Conservation (phyloP, 2,329 filamentous ascomycete genomes). For the Penicillium sp. region DNA sequence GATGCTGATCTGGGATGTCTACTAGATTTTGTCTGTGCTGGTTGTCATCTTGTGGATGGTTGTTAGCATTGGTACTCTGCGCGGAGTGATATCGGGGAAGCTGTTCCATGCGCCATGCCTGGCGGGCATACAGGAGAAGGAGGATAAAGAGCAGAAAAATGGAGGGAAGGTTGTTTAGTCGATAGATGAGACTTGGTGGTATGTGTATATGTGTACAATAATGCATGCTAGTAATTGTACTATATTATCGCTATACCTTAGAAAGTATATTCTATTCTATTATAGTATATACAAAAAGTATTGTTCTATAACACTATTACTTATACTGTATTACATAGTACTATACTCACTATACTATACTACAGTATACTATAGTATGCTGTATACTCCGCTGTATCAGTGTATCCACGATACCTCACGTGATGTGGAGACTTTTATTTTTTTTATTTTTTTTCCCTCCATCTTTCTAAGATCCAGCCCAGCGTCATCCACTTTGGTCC, state of each 20-base stretch:
- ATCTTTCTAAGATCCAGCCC: conserved; percentile 25
- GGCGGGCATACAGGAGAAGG: conserved; percentile 35
- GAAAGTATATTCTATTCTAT: no score
- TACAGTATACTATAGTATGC: neutral
- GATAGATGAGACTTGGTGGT: no score
- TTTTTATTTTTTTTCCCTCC: conserved; percentile 26
- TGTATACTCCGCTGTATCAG: neutral
- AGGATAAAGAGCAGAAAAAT: conserved; percentile 19
- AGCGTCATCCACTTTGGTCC: conserved; percentile 28
- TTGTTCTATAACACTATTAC: no score
- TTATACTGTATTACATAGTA: no score
- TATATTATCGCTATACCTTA: no score
- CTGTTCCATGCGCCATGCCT: conserved; percentile 62
- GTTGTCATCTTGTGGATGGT: conserved; percentile 62
- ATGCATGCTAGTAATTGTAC: no score
- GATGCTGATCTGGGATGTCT: neutral
- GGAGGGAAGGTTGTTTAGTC: conserved; percentile 22
- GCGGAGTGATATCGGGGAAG: conserved; percentile 53
- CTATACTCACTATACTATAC: neutral
- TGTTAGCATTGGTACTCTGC: conserved; percentile 55
- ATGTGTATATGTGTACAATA: no score
- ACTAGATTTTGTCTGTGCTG: conserved; percentile 52
- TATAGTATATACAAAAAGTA: no score
- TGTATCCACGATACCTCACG: conserved; percentile 23
- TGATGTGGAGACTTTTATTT: conserved; percentile 29